Percentiles rank a stretch among this genome's conserved stretches.
phyloP scores from a whole-genome alignment of 2,329 filamentous ascomycete genomes.

The Fusarium udum region DNA sequence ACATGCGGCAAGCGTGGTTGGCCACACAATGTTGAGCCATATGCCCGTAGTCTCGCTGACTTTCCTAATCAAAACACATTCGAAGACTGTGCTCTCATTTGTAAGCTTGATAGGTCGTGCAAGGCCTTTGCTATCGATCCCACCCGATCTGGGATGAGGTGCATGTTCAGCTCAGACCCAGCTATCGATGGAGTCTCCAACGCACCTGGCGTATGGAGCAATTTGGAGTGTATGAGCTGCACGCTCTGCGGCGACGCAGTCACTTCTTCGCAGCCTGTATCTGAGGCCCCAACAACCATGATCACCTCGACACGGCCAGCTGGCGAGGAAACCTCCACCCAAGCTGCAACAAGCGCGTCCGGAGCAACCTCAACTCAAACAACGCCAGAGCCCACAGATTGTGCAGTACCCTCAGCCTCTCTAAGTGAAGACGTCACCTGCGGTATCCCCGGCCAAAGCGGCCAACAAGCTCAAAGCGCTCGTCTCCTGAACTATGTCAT shows the following conservation, averaged over 20 bases:
- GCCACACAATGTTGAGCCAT: slow-evolving; percentile 5
- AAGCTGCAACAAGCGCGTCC: background rate
- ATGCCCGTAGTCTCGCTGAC: background rate
- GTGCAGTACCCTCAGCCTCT: slow-evolving; percentile 11
- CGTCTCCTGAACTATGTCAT: slow-evolving; percentile 13
- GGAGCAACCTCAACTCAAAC: background rate
- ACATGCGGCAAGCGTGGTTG: slow-evolving; percentile 17
- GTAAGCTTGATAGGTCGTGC: slow-evolving; percentile 10
- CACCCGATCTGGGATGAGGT: background rate
- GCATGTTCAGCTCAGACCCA: slow-evolving; percentile 14
- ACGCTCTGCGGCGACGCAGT: slow-evolving; percentile 1
- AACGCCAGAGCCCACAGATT: slow-evolving; percentile 9
- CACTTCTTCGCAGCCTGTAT: background rate
- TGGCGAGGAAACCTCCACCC: background rate
- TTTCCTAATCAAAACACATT: slow-evolving; percentile 9
- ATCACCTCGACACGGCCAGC: slow-evolving; percentile 19
- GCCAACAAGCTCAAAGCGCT: slow-evolving; percentile 23
- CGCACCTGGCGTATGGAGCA: slow-evolving; percentile 3
- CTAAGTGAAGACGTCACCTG: slow-evolving; percentile 26
- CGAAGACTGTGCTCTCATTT: slow-evolving; percentile 32
- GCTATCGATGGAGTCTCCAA: background rate
- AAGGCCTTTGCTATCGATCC: slow-evolving; percentile 24
- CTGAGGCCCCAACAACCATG: slow-evolving; percentile 9
- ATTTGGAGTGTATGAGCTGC: slow-evolving; percentile 23
- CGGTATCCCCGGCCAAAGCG: slow-evolving; percentile 23